A percentile compares a stretch with the other conserved stretches of the same genome.
Evolutionary conservation across 306 rosid genomes (phyloP).

Genomic region (Cucumis melo): DNA sequence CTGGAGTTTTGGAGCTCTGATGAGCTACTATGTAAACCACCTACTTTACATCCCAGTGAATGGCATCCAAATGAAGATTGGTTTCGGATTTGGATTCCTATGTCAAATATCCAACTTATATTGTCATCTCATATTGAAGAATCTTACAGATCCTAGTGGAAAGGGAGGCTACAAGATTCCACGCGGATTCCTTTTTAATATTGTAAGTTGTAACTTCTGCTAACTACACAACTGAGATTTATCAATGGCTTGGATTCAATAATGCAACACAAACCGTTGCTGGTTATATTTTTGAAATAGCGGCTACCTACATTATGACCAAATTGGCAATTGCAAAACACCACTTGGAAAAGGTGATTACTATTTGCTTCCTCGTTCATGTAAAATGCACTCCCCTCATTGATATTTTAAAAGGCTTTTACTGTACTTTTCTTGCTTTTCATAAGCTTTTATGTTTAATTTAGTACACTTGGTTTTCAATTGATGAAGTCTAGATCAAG

Average conservation of each 20-base stretch:
- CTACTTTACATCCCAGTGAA: constrained; percentile 69
- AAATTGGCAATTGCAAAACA: constrained; percentile 93
- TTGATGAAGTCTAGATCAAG: not conserved
- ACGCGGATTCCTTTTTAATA: constrained; percentile 62
- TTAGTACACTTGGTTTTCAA: not conserved
- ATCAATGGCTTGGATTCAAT: constrained; percentile 96
- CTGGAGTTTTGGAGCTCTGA: constrained; percentile 67
- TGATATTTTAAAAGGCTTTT: not conserved
- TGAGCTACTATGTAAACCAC: constrained; percentile 78
- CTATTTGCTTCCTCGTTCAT: not conserved
- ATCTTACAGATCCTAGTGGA: constrained; percentile 58
- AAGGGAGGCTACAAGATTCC: constrained; percentile 88
- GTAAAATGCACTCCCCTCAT: not conserved
- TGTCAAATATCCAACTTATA: constrained; percentile 58
- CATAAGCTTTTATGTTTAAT: not conserved
- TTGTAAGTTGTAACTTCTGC: constrained; percentile 86
- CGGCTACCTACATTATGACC: constrained; percentile 69
- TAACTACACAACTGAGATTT: constrained; percentile 86
- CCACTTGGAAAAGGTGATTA: constrained; percentile 68
- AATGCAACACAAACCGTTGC: constrained; percentile 81
- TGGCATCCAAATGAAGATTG: constrained; percentile 78
- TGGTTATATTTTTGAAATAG: constrained; percentile 49
- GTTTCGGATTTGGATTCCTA: constrained; percentile 60
- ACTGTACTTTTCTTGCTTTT: not conserved
- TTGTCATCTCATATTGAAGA: constrained; percentile 70